Percentiles rank a stretch among this genome's conserved stretches.
Evolutionary conservation across 2,329 filamentous ascomycete genomes (phyloP).

Genomic region (Fusarium globosum): DNA sequence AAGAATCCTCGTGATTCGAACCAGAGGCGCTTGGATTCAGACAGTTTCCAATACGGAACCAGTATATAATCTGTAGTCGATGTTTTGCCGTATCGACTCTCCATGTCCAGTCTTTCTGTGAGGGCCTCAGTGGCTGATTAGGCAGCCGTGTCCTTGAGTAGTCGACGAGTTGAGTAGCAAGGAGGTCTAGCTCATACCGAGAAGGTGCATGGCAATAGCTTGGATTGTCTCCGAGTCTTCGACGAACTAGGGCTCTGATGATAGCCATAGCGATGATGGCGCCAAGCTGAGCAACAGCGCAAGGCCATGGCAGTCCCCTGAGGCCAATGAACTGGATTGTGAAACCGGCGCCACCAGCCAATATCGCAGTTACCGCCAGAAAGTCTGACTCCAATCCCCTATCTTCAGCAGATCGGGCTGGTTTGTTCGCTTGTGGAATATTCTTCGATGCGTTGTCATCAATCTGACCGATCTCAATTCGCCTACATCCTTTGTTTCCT

Average conservation of each 20-base stretch:
- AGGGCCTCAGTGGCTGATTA: background rate
- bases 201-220: background rate
- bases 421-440: background rate
- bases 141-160: rapidly evolving
- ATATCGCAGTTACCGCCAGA: rapidly evolving
- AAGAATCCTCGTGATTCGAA: background rate
- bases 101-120: background rate
- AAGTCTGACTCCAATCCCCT: background rate
- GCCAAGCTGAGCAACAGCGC: background rate
- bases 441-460: too few relatives aligned
- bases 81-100: background rate
- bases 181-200: background rate
- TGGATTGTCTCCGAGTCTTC: background rate
- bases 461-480: too few relatives aligned
- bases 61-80: background rate
- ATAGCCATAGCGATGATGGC: background rate
- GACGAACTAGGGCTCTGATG: background rate
- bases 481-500: too few relatives aligned
- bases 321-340: background rate
- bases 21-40: background rate
- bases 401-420: background rate
- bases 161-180: background rate
- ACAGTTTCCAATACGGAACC: background rate
- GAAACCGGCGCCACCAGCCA: background rate
- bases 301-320: background rate